These are phyloP conservation scores for Ustilago tritici DNA, from an alignment of 1,284 basidiomycete genomes.

Conservation along the genomic window DNA sequence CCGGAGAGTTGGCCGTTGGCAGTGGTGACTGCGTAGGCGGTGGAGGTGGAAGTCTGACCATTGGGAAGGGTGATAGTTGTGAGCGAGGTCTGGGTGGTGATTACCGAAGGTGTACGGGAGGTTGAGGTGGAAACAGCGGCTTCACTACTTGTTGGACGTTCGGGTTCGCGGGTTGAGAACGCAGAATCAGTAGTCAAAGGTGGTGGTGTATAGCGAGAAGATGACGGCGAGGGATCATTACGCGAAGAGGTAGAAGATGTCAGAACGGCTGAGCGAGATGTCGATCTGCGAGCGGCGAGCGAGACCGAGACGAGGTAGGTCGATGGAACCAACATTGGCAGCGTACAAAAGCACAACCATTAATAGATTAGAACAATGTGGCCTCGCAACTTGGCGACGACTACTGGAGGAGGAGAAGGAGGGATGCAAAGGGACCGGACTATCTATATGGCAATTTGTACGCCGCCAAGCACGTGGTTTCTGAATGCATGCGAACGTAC, in stretches of 20 bases:
- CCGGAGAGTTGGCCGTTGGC: slow-evolving; percentile 45
- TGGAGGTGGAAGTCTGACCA: slow-evolving; percentile 49
- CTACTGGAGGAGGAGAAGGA: slow-evolving; percentile 6
- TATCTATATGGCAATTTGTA: slow-evolving; percentile 5
- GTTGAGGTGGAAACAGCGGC: slow-evolving; percentile 35
- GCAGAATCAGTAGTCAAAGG: slow-evolving; percentile 9
- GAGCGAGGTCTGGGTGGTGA: slow-evolving; percentile 47
- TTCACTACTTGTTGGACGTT: slow-evolving; percentile 15
- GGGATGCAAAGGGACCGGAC: background rate
- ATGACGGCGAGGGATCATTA: slow-evolving; percentile 15
- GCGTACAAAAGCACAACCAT: slow-evolving; percentile 26
- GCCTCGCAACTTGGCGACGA: slow-evolving; percentile 19
- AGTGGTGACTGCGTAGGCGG: slow-evolving; percentile 48
- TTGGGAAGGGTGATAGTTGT: slow-evolving; percentile 48
- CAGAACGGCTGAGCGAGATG: slow-evolving; percentile 40
- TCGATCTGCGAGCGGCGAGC: slow-evolving; percentile 18
- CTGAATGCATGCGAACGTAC: slow-evolving; percentile 30
- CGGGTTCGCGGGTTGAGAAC: slow-evolving; percentile 1
- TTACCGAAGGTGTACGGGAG: slow-evolving; percentile 25
- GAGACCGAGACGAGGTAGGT: background rate
- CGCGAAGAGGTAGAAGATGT: slow-evolving; percentile 33
- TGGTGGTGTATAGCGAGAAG: background rate
- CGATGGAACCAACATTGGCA: slow-evolving; percentile 4
- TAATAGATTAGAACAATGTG: slow-evolving; percentile 28
- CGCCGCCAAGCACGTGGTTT: slow-evolving; percentile 24